Base-by-base conservation (phyloP, 2,329 filamentous ascomycete genomes). In the Tothia fuscella region DNA sequence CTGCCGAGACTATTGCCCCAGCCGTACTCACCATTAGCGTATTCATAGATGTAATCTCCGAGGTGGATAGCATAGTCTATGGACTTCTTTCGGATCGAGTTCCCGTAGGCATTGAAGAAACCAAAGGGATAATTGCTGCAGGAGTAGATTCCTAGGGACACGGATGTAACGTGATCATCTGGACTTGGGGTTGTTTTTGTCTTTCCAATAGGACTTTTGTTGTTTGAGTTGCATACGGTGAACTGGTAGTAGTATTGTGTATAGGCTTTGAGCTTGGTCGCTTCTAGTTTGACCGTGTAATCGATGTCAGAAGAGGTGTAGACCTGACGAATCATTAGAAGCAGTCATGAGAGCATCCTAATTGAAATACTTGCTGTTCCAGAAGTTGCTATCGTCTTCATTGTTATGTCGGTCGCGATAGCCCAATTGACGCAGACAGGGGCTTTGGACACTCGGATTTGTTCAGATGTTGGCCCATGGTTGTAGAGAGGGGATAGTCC, bases 261-360 rank as follows among this genome's bases (percentile, higher is more conserved):
- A 51, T 75, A 81, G 0, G 80, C 67, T 39, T 71, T 61, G 30
- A 85, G 56, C 12, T 71, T 69, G 37, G 60, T 68, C 1, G 80
- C 80, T 56, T 85, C 80, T 38, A 76, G 75, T 67, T 84, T 84
- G 46, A 85, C 64, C 0, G 81, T 86, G 54, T 78, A 87, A 53
- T 87, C 82, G 36, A 86, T 74, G 53, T 86, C 81, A 1, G 74
- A 80, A 26, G 71, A 81, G 0, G 82, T 86, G 53, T 77, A 83
- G 1, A n/a, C n/a, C n/a, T n/a, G n/a, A n/a, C n/a, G n/a, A n/a
- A n/a, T n/a, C n/a, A n/a, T n/a, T n/a, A n/a, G n/a, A n/a, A n/a
- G n/a, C n/a, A n/a, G n/a, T n/a, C n/a, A n/a, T n/a, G n/a, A n/a
- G n/a, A n/a, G n/a, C n/a, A n/a, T n/a, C n/a, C n/a, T n/a, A n/a